Base-by-base conservation (phyloP, 805 yeast genomes). In the Lachancea meyersii region DNA sequence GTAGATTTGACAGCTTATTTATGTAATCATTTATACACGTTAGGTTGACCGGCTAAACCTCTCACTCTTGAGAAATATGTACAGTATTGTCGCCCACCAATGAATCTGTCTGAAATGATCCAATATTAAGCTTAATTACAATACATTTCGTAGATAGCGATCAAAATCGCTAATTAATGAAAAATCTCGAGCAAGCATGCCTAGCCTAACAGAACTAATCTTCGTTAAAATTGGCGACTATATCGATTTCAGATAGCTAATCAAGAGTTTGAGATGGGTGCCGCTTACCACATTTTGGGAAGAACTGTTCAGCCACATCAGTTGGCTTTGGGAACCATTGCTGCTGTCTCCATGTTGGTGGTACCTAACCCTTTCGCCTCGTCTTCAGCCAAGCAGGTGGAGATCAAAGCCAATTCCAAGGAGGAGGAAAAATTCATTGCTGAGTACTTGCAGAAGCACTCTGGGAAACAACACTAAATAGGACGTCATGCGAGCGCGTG, bases 401-500 rank as follows among this genome's bases (percentile, higher is more conserved):
- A 80, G 31, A 75, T 87, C 64, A 76, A 78, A 51, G 95, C 95
- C 51, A 66, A 79, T 44, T 76, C 88, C 39, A 79, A 87, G 54
- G 97, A 87, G 60, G 97, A 89, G 72, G 95, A 86, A 67, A 80
- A 82, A 65, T 89, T 84, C 71, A 82, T 89, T 58, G 73, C 69
- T 63, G 84, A 80, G 57, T 88, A 77, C 73, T 71, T 79, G 67
- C 66, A 71, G 63, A 67, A 73, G 51, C 61, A 54, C 28, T 6
- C 28, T 26, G 55, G 51, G 43, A 50, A 51, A 42, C 53, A 60
- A 49, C 64, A 60, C 48, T 59, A 53, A 43, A 48, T 20, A 21
- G 37, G 41, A 30, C 4, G 8, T 22, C n/a, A n/a, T n/a, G n/a
- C n/a, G n/a, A 21, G 28, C 7, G 30, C 14, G 23, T 20, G 41